phyloP scores from a whole-genome alignment of 768 basidiomycete genomes.

The Pleurotus tuber-regium region DNA sequence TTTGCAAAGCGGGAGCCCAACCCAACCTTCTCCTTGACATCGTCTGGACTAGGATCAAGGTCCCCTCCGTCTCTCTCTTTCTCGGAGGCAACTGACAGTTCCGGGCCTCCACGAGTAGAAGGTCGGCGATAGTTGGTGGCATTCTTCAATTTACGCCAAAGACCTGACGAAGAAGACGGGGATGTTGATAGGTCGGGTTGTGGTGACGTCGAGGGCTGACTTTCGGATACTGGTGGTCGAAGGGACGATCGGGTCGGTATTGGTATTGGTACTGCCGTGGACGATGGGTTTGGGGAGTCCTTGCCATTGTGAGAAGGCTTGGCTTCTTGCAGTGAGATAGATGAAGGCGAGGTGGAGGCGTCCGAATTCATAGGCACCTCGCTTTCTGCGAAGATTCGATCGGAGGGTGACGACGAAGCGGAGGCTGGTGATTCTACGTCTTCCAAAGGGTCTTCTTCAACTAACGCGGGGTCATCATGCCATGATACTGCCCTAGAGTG shows the following conservation, averaged over 20 bases:
- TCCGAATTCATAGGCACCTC: background rate
- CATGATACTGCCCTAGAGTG: slow-evolving; percentile 2
- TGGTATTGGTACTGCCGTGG: background rate
- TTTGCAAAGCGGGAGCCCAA: slow-evolving; percentile 11
- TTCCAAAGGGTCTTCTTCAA: background rate
- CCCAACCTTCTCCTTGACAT: slow-evolving; percentile 14
- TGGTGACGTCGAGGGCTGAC: background rate
- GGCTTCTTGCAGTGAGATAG: background rate
- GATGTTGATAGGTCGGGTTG: background rate
- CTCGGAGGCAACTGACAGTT: background rate
- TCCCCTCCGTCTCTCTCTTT: background rate
- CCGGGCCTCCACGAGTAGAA: slow-evolving; percentile 1
- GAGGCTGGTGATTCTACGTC: background rate
- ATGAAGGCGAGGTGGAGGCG: slow-evolving; percentile 1
- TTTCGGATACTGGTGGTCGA: background rate
- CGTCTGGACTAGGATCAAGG: slow-evolving; percentile 12
- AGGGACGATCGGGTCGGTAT: background rate
- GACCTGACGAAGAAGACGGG: background rate
- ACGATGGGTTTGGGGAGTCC: background rate
- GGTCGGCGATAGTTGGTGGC: slow-evolving; percentile 11
- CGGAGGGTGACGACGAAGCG: background rate
- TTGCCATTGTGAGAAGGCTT: background rate
- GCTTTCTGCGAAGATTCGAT: background rate
- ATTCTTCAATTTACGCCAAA: slow-evolving; percentile 16
- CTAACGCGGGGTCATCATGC: background rate